Evolutionary conservation across 2,329 filamentous ascomycete genomes (phyloP), one percentile per base, ranked within the genome.

Genomic region (Claviceps pazoutovae): DNA sequence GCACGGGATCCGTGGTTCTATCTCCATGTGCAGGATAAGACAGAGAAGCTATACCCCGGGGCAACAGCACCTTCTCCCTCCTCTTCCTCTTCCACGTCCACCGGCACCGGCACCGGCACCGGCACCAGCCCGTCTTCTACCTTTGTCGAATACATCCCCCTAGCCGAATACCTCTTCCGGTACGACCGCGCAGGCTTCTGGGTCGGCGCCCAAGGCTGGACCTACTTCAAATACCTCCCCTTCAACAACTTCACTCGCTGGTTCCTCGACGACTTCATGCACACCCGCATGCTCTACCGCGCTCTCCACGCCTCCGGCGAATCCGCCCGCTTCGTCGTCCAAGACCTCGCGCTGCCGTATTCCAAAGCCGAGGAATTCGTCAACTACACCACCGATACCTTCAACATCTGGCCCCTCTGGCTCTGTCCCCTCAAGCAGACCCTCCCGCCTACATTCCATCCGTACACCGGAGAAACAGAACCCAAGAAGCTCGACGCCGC

Each of bases 121-220:
- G 26, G 26, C 26, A 30, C 8, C 26, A 30, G 26, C 26, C 9
- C 26, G 26, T 30, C 26, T 30, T 30, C 26, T 30, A 30, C 30
- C 30, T 34, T 11, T 34, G 57, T 63, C 50, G 80, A 86, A 49
- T 79, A 79, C 58, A 75, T 87, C 42, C 83, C 84, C 0, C 68
- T 87, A 4, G 76, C 79, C 41, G 83, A 87, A 62, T 88, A 88
- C 63, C 78, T 87, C 57, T 88, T 88, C 72, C 78, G 84, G 49
- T 88, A 88, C 68, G 84, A 88, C 66, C 78, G 84, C 45, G 84
- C 82, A 50, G 82, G 80, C 14, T 88, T 88, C 72, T 88, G 84
- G 84, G 82, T 85, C 39, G 83, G 81, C 44, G 68, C 70, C 6
- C 76, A 76, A 14, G 82, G 80, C 3, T 87, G 84, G 64, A 71